Base-by-base conservation (phyloP, 768 basidiomycete species). In the Suillus sp. region DNA sequence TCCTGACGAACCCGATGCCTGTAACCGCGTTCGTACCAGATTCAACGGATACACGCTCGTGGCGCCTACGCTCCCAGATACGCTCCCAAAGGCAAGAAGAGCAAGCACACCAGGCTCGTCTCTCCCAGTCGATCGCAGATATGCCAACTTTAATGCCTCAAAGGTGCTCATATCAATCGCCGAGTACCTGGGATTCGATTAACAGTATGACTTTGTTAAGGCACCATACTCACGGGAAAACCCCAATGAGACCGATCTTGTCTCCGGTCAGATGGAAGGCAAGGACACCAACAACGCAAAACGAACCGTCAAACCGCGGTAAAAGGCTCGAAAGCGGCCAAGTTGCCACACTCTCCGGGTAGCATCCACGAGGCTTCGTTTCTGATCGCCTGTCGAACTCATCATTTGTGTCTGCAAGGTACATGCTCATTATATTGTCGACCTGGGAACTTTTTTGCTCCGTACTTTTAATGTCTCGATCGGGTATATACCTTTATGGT, bases 161-260 rank as follows among this genome's bases (percentile, higher is more conserved):
- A 97, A 99, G 3, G 96, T 96, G 69, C 90, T 92, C 93, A 95
- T 96, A 76, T 99, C 96, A 66, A 99, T 99, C 5, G 96, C 96
- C 16, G 93, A 90, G 73, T 92, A 93, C 63, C 90, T 91, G 72
- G 57, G 61, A 42, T 51, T 45, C 40, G 18, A 55, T 43, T 30
- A 66, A 40, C 45, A 61, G 38, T 22, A 45, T 48, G 62, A 62
- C 38, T 57, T 56, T 20, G 18, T 54, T 25, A n/a, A 60, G 11
- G 53, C 38, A 55, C 58, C 20, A 27, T 42, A 74, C 90, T 50
- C 76, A 92, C 90, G 97, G 97, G 78, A 99, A 99, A 37, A 99
- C 97, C 37, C 97, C 97, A 60, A 98, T 76, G 38, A 99, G 83
- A 47, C 97, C 97, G 68, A 96, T 91, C 95, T 53, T 97, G 72